Evolutionary conservation across 148 eudicot species (phyloP).

Genomic region (Mesembryanthemum crystallinum): DNA sequence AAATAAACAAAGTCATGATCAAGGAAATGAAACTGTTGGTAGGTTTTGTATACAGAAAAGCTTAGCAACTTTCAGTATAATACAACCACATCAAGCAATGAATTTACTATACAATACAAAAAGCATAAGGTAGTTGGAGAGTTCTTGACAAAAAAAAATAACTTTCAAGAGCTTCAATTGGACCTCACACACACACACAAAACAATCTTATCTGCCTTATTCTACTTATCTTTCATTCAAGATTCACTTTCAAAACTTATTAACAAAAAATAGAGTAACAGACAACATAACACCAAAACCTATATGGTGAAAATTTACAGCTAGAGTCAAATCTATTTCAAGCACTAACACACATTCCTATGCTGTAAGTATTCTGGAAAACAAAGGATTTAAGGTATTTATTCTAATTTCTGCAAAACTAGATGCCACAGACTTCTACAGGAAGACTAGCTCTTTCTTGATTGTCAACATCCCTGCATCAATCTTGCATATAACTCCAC

Average conservation of each 20-base stretch:
- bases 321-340: neutral
- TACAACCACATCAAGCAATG: neutral
- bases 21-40: neutral
- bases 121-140: neutral
- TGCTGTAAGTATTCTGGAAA: neutral
- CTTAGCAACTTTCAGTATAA: neutral
- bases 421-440: too few species aligned
- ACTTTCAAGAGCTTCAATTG: neutral
- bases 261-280: neutral
- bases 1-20: constrained; percentile 18
- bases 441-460: too few species aligned
- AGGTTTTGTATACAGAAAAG: neutral
- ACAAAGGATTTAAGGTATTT: too few species aligned
- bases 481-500: too few species aligned
- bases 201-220: neutral
- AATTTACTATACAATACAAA: neutral
- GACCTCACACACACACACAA: neutral
- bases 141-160: neutral
- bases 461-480: too few species aligned
- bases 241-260: neutral
- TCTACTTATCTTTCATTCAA: neutral
- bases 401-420: too few species aligned
- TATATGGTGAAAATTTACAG: neutral
- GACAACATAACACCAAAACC: neutral
- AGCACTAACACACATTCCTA: neutral